Conservation (phyloP, 371 early-diverging fungal genomes). For the Circinella umbellata region DNA sequence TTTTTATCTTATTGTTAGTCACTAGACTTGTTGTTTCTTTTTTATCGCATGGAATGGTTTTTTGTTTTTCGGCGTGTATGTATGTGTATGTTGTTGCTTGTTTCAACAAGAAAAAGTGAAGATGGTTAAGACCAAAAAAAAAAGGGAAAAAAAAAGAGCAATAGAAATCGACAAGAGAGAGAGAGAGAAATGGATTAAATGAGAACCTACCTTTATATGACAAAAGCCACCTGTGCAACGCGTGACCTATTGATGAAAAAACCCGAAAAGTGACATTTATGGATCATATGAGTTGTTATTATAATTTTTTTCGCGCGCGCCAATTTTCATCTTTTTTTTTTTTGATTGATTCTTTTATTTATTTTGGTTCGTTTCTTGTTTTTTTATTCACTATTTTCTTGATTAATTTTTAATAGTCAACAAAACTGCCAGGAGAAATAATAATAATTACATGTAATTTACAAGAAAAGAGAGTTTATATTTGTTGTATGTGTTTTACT, state of each 20-base stretch:
- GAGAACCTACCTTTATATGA: slow-evolving; percentile 15
- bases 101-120: background rate
- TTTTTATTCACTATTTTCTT: too few relatives aligned
- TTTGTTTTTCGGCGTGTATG: background rate
- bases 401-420: too few relatives aligned
- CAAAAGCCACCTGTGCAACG: slow-evolving; percentile 23
- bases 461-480: too few relatives aligned
- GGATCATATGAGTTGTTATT: slow-evolving; percentile 8
- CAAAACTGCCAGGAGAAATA: too few relatives aligned
- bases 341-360: background rate
- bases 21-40: background rate
- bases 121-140: background rate
- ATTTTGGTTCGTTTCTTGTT: too few relatives aligned
- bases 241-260: slow-evolving; percentile 18
- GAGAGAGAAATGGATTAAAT: background rate
- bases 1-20: background rate
- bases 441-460: too few relatives aligned
- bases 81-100: background rate
- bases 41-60: background rate
- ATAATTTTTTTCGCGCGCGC: background rate
- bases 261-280: slow-evolving; percentile 17
- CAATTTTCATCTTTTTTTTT: background rate
- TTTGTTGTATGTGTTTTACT: too few relatives aligned
- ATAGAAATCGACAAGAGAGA: background rate
- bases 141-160: background rate